A percentile compares a stretch with the other conserved stretches of the same genome.
Conservation (phyloP, 148 eudicot species). For the Polygonum aviculare region DNA sequence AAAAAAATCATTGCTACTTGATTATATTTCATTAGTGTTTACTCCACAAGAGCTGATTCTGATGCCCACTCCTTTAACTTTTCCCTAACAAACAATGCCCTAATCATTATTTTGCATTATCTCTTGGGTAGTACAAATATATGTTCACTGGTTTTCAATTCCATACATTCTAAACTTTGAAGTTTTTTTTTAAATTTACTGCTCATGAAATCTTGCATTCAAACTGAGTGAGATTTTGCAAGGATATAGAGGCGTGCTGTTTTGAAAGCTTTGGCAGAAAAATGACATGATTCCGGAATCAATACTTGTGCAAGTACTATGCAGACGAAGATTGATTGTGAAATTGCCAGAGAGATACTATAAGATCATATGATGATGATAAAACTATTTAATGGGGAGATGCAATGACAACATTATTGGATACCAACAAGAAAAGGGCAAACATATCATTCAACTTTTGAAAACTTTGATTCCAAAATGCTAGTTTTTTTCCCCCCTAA, state of each 20-base stretch:
- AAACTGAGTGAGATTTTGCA: neutral
- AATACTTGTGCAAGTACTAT: neutral
- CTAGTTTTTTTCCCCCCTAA: too few species aligned
- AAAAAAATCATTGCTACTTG: neutral
- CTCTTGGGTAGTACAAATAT: neutral
- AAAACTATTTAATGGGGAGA: constrained; percentile 1
- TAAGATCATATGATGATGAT: constrained; percentile 1
- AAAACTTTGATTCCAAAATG: neutral
- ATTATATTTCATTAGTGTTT: constrained; percentile 1
- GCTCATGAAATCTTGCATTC: neutral
- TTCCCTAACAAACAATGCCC: neutral
- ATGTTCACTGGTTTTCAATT: neutral
- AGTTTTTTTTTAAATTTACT: neutral
- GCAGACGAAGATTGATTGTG: neutral
- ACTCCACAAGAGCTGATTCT: constrained; percentile 2
- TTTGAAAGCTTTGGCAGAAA: neutral
- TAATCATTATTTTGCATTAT: neutral
- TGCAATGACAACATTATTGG: neutral
- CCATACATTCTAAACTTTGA: too few species aligned
- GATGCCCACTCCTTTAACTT: neutral
- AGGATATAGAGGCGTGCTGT: neutral
- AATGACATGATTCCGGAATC: neutral
- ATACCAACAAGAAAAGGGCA: neutral
- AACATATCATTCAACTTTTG: neutral
- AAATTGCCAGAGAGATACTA: neutral